Percentiles rank a stretch among this genome's conserved stretches.
Conservation (phyloP, 257 asterid genomes). For the Ballota nigra region DNA sequence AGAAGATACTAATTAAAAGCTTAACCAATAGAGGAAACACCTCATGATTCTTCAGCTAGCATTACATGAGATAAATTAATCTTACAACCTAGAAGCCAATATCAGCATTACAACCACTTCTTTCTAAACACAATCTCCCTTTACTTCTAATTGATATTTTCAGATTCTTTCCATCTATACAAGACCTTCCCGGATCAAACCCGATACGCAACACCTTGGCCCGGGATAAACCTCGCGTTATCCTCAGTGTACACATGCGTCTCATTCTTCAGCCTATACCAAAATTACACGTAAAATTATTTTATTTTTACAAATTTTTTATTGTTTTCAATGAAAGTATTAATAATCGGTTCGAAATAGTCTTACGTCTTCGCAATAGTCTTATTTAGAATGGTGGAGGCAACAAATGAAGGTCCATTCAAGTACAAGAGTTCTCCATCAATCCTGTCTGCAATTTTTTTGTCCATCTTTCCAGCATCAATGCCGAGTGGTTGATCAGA, state of each 20-base stretch:
- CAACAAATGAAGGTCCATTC: slow-evolving; percentile 81
- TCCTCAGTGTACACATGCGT: slow-evolving; percentile 92
- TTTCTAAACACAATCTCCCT: slow-evolving; percentile 26
- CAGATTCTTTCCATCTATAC: slow-evolving; percentile 24
- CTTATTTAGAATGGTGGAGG: slow-evolving; percentile 89
- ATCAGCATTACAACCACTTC: background rate
- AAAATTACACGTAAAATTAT: background rate
- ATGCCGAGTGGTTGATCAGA: slow-evolving; percentile 82
- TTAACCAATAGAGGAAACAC: slow-evolving; percentile 25
- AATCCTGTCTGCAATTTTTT: slow-evolving; percentile 78
- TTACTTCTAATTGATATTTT: slow-evolving; percentile 8
- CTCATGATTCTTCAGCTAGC: slow-evolving; percentile 30
- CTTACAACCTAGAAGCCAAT: slow-evolving; percentile 31
- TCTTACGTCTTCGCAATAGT: slow-evolving; percentile 80
- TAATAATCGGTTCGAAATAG: background rate
- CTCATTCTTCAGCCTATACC: slow-evolving; percentile 75
- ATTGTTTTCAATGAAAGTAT: background rate
- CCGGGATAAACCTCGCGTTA: slow-evolving; percentile 91
- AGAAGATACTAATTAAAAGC: slow-evolving; percentile 8
- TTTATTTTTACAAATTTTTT: too few relatives aligned
- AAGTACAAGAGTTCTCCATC: slow-evolving; percentile 80
- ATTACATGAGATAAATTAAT: slow-evolving; percentile 38
- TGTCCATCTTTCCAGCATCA: slow-evolving; percentile 80
- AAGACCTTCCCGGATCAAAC: slow-evolving; percentile 36
- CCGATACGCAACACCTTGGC: slow-evolving; percentile 77